Base-by-base conservation (phyloP, 2,329 filamentous ascomycete genomes). In the Trichoderma sp. region DNA sequence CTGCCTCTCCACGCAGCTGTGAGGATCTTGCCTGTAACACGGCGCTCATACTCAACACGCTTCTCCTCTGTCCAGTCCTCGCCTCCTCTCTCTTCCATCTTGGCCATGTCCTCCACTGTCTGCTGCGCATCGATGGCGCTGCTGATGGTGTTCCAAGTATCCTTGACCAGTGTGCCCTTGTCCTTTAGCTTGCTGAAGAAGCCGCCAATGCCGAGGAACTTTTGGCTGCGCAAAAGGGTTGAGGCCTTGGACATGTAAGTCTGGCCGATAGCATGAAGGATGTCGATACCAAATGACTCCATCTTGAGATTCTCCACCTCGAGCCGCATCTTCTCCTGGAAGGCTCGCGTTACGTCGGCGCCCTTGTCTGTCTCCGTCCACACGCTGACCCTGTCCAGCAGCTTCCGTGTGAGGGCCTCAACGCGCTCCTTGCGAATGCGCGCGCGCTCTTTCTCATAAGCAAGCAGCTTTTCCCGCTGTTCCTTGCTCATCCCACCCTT, bases 301-400 rank as follows among this genome's bases (percentile, higher is more conserved):
- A 99, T 99, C 89, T 98, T 99, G 80, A 99, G 88, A 82, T 98
- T 97, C 87, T 99, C 97, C 31, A 97, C 94, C 86, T 99, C 97
- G 56, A 98, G 91, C 56, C 93, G 91, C 79, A 94, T 98, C 90
- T 99, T 98, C 83, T 96, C 94, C 83, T 95, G 93, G 87, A 98
- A 99, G 0, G 97, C 94, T 75, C 87, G 87, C 41, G 96, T 98
- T 76, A 98, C 94, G 80, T 97, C 95, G 16, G 85, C 77, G 63
- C 93, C 91, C 86, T 97, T 97, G 86, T 98, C 97, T 4, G 96
- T 98, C 87, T 99, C 97, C 6, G 97, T 98, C 96, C 95, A 98
- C 59, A 98, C 92, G 78, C 93, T 95, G 81, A 98, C 91, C 75
- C 95, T 93, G 83, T 98, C 95, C 76, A 97, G 86, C 29, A 99